Percentiles rank a stretch among this genome's conserved stretches.
Conservation (phyloP, 179 eudicot species). For the Silene noctiflora region DNA sequence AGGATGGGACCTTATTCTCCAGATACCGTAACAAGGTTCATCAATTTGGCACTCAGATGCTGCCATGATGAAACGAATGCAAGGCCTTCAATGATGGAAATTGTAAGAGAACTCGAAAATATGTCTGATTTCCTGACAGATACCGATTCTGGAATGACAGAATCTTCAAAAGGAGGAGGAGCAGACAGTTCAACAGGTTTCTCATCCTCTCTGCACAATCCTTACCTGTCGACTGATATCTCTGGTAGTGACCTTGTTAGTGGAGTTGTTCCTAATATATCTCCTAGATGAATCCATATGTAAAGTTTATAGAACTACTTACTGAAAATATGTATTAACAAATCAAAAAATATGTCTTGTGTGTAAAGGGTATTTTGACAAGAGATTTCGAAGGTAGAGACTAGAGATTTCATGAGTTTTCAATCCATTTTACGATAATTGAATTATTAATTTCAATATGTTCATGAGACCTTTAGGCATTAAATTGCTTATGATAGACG, state of each 20-base stretch:
- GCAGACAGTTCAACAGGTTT: slow-evolving; percentile 20
- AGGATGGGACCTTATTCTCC: slow-evolving; percentile 67
- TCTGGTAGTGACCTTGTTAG: slow-evolving; percentile 60
- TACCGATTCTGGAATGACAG: slow-evolving; percentile 31
- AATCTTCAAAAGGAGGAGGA: slow-evolving; percentile 9
- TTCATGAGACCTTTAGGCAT: no score
- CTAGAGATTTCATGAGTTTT: no score
- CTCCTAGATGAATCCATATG: slow-evolving; percentile 38
- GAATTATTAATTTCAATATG: no score
- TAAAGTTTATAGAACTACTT: background rate
- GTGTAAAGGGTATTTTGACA: no score
- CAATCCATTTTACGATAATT: no score
- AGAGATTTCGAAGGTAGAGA: no score
- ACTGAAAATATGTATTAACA: background rate
- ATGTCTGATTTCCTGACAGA: slow-evolving; percentile 52
- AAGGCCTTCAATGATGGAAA: slow-evolving; percentile 64
- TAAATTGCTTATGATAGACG: no score
- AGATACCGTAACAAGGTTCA: slow-evolving; percentile 53
- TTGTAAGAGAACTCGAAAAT: slow-evolving; percentile 62
- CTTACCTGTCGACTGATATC: slow-evolving; percentile 38
- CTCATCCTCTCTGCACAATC: slow-evolving; percentile 23
- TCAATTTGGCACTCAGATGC: slow-evolving; percentile 55
- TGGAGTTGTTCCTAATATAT: slow-evolving; percentile 49
- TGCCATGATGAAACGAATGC: slow-evolving; percentile 58
- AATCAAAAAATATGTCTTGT: no score